Conservation (phyloP, 352 stramenopile genomes). For the Globisporangium uncinulatum region DNA sequence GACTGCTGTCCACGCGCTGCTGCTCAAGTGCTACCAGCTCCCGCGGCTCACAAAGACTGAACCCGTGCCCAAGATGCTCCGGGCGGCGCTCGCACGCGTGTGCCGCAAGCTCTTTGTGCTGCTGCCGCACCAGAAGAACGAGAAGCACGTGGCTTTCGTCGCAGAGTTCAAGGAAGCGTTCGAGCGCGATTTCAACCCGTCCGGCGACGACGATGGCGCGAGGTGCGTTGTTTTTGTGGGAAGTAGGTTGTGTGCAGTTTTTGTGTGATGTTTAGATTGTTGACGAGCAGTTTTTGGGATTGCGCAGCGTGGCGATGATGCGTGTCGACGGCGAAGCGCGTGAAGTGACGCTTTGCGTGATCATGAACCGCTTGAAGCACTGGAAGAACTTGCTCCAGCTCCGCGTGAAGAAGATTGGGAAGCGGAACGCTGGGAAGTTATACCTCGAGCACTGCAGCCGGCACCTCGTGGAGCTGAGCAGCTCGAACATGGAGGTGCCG, state of each 20-base stretch:
- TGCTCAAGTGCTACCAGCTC: conserved; percentile 93
- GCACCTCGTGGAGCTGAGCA: conserved; percentile 85
- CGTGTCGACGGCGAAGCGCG: conserved; percentile 13
- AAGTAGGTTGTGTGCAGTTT: neutral
- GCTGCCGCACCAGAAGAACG: conserved; percentile 78
- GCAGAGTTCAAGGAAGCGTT: conserved; percentile 84
- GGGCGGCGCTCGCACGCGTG: conserved; percentile 89
- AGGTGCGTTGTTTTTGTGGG: conserved; percentile 9
- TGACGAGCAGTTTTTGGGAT: neutral
- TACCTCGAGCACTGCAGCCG: conserved; percentile 86
- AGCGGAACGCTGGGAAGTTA: conserved; percentile 61
- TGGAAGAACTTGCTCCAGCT: conserved; percentile 89
- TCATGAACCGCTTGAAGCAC: conserved; percentile 87
- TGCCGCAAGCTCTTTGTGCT: conserved; percentile 90
- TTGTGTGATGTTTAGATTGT: neutral
- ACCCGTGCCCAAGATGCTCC: conserved; percentile 83
- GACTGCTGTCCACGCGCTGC: conserved; percentile 91
- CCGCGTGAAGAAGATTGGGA: conserved; percentile 71
- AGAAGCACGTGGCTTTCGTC: conserved; percentile 86
- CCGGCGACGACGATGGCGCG: conserved; percentile 17
- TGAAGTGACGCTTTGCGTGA: conserved; percentile 64
- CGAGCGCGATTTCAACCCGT: conserved; percentile 75
- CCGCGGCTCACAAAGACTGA: conserved; percentile 74
- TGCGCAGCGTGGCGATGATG: conserved; percentile 13
- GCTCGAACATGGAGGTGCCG: conserved; percentile 86